Conservation (phyloP, 441 rosid species). For the Pelargonium australe region DNA sequence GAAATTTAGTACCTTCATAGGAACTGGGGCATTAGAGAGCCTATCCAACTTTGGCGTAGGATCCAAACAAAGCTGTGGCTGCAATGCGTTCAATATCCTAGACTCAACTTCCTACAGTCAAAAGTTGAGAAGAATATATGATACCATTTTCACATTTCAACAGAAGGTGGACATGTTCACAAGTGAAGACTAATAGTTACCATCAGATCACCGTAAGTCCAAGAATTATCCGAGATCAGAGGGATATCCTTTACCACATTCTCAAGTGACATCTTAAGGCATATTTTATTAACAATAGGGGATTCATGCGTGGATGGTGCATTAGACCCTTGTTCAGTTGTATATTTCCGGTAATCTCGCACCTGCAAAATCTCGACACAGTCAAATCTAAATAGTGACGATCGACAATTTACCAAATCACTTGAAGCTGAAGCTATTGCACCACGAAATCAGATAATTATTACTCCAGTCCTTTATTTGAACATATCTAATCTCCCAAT, state of each 20-base stretch:
- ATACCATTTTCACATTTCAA: neutral
- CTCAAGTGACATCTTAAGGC: constrained; percentile 78
- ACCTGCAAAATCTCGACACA: constrained; percentile 42
- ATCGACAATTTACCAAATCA: too few relatives aligned
- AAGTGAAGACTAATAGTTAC: constrained; percentile 26
- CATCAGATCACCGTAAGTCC: constrained; percentile 97
- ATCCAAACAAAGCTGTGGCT: constrained; percentile 84
- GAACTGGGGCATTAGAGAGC: constrained; percentile 48
- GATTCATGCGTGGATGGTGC: constrained; percentile 25
- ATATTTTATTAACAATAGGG: constrained; percentile 54
- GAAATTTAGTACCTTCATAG: constrained; percentile 45
- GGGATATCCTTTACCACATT: constrained; percentile 93
- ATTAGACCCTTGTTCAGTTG: constrained; percentile 45
- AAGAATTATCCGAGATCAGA: constrained; percentile 60
- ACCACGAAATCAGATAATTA: too few relatives aligned
- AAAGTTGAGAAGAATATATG: neutral
- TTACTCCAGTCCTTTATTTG: too few relatives aligned
- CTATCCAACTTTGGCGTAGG: constrained; percentile 83
- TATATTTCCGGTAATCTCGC: constrained; percentile 60
- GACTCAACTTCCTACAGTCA: constrained; percentile 86
- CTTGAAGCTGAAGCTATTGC: too few relatives aligned
- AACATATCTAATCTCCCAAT: too few relatives aligned
- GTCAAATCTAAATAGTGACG: neutral
- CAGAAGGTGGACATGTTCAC: neutral
- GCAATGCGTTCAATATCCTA: constrained; percentile 81